These are phyloP conservation scores for Malassezia brasiliensis DNA, from an alignment of 1,284 basidiomycete species.

Conservation along the genomic window DNA sequence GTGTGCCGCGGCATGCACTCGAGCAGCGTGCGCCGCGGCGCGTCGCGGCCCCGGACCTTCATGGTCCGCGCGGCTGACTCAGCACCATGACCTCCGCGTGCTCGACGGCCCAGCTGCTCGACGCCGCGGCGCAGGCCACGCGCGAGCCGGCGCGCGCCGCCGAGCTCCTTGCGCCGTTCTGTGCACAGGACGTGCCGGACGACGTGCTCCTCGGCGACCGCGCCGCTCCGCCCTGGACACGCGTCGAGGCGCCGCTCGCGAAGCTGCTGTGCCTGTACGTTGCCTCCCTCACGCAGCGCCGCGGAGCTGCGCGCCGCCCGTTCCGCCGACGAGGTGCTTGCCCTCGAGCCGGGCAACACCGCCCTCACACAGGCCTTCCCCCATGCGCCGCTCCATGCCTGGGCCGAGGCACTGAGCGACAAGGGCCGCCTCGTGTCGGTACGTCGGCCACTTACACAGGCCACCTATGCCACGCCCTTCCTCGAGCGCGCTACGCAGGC, in stretches of 20 bases:
- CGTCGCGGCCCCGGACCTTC: neutral
- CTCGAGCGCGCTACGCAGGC: slow-evolving; percentile 1
- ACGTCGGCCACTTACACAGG: neutral
- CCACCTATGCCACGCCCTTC: neutral
- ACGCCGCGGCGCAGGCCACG: neutral
- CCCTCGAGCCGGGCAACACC: neutral
- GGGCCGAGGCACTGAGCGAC: neutral
- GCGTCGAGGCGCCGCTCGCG: neutral
- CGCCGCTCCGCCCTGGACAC: neutral
- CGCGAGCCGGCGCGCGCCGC: neutral
- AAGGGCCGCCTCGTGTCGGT: neutral
- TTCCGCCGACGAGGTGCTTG: neutral
- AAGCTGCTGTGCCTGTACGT: neutral
- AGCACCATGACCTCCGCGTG: neutral
- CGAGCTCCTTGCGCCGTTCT: neutral
- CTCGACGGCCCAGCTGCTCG: neutral
- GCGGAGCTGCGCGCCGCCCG: slow-evolving; percentile 4
- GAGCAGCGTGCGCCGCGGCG: slow-evolving; percentile 26
- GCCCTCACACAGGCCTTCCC: neutral
- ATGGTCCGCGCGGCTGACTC: slow-evolving; percentile 1
- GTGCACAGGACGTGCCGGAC: neutral
- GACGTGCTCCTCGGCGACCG: neutral
- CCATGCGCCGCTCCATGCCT: neutral
- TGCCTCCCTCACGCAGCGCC: neutral
- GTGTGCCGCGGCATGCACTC: slow-evolving; percentile 35